phyloP scores from a whole-genome alignment of 257 asterid species.

The Solanum lycopersicoides region DNA sequence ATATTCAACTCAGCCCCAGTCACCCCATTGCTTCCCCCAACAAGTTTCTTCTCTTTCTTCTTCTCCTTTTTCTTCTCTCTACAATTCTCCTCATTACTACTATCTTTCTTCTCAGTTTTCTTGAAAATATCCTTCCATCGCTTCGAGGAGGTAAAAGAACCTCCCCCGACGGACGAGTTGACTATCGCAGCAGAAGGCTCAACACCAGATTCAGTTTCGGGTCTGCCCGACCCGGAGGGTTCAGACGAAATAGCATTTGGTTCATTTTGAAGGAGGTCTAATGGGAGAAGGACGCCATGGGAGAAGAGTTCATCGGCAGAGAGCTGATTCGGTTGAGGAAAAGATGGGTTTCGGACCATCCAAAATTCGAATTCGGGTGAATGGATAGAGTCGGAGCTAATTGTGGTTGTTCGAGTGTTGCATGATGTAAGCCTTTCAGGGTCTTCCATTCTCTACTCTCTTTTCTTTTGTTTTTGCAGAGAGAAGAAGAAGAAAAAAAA shows the following conservation, averaged over 20 bases:
- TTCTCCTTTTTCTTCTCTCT: slow-evolving; percentile 25
- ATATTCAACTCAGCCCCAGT: slow-evolving; percentile 82
- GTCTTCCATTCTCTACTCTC: slow-evolving; percentile 17
- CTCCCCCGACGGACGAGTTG: slow-evolving; percentile 12
- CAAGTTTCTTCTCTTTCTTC: slow-evolving; percentile 30
- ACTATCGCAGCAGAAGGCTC: slow-evolving; percentile 5
- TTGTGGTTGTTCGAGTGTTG: slow-evolving; percentile 35
- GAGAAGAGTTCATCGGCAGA: slow-evolving; percentile 93
- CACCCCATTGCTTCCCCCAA: slow-evolving; percentile 8
- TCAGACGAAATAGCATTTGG: slow-evolving; percentile 4
- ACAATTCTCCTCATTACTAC: not conserved
- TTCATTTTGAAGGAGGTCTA: slow-evolving; percentile 39
- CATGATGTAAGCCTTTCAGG: slow-evolving; percentile 39
- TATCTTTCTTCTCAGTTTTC: slow-evolving; percentile 22
- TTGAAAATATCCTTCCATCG: slow-evolving; percentile 80
- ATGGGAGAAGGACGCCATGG: slow-evolving; percentile 79
- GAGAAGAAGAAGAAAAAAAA: not conserved
- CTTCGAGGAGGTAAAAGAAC: slow-evolving; percentile 45
- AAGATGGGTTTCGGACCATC: slow-evolving; percentile 63
- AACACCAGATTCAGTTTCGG: not conserved
- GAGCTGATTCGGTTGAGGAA: slow-evolving; percentile 56
- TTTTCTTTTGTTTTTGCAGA: not conserved
- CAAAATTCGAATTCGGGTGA: slow-evolving; percentile 96
- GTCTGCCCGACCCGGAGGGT: slow-evolving; percentile 23
- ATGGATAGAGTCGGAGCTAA: slow-evolving; percentile 11